phyloP scores from a whole-genome alignment of 2,329 filamentous ascomycete genomes.

The Fusarium ramigenum region DNA sequence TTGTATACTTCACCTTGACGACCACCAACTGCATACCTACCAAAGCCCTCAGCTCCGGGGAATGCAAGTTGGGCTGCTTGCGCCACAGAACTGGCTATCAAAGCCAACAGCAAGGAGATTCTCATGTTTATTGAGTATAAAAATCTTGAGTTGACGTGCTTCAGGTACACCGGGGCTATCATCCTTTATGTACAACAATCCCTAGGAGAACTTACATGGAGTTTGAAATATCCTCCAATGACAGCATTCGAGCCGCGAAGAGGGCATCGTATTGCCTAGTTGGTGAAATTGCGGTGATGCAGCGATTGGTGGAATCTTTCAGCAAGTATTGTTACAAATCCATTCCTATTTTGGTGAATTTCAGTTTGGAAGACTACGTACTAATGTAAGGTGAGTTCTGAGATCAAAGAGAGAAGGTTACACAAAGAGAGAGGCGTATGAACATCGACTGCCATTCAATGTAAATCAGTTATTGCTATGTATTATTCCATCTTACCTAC shows the following conservation, averaged over 20 bases:
- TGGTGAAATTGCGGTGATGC: background rate
- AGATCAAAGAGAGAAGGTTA: too few species aligned
- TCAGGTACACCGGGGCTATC: background rate
- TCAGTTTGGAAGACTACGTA: background rate
- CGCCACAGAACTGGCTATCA: background rate
- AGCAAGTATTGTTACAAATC: background rate
- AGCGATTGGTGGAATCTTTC: constrained; percentile 3
- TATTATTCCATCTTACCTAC: too few species aligned
- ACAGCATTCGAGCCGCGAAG: background rate
- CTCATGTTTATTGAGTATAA: background rate
- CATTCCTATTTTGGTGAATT: background rate
- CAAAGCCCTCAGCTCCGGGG: constrained; percentile 49
- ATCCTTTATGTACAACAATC: constrained; percentile 7
- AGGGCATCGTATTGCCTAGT: background rate
- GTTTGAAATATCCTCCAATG: constrained; percentile 6
- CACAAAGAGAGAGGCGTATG: background rate
- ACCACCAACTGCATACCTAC: constrained; percentile 44
- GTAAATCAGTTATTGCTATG: background rate
- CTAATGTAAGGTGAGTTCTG: background rate
- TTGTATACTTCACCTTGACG: constrained; percentile 50
- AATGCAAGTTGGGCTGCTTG: constrained; percentile 45
- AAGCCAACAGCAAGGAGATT: background rate
- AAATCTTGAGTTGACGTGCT: background rate
- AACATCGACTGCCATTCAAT: background rate
- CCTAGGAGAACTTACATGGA: background rate